Evolutionary conservation across 805 yeast species (phyloP), one percentile per base, ranked within the genome.

Genomic region (Clavispora asparagi): DNA sequence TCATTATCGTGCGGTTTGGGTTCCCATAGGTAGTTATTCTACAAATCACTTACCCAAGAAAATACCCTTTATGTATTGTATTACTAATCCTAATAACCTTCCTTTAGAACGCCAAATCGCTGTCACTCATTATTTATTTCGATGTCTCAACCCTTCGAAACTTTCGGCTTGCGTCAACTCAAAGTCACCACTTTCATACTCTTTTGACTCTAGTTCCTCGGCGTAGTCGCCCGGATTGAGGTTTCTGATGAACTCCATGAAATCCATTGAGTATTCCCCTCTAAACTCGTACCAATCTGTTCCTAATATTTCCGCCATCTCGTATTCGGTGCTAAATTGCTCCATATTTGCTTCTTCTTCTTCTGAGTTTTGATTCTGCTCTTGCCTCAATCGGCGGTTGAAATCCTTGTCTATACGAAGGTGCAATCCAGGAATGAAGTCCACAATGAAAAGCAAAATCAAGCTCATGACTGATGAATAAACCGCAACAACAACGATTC

Each of bases 191-290:
- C 29, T 44, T 3, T 31, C 50, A 25, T 42, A 41, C 11, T 13
- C 28, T 31, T 42, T 45, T 35, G 12, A 14, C 13, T 26, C 43
- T 4, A 43, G 45, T n/a, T 59, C 62, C 4, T 57, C 62, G 7
- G 46, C 45, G 49, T 53, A 68, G 50, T 71, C 75, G 26, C 63
- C 63, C 0, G 76, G 75, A 43, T 57, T 57, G 12, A 68, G 48
- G 0, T 62, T 61, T 43, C 63, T 63, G 42, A 70, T 68, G 50
- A 65, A 70, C 49, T 71, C 75, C 59, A 67, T 62, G 44, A 63
- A 71, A 53, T 71, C 76, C 65, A 61, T 61, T 49, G 63, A 56
- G 44, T 59, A 69, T 50, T 71, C 76, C 17, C 73, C 71, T 48
- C 67, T 63, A 44, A 70, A 66, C 47, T 70, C 75, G 49, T 63